phyloP scores from a whole-genome alignment of 1,284 basidiomycete species.

The Sanguinoderma infundibulare region DNA sequence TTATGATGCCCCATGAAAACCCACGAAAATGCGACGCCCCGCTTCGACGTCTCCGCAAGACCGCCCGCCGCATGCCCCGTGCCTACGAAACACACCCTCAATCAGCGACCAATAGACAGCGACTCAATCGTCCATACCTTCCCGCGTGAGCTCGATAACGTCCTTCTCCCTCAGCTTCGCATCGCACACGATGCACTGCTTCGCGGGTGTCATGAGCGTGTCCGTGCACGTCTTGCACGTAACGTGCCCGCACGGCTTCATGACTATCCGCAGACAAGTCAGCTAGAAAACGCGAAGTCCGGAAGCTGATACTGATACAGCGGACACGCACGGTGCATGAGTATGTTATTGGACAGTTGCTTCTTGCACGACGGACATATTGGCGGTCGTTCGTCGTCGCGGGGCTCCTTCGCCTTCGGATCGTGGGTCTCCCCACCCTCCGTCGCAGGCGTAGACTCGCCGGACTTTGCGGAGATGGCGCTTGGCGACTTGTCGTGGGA shows the following conservation, averaged over 20 bases:
- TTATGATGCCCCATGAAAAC: too few relatives aligned
- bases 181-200: slow-evolving; percentile 87
- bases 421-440: slow-evolving; percentile 31
- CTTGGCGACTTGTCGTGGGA: slow-evolving; percentile 49
- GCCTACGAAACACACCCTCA: slow-evolving; percentile 46
- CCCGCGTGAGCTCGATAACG: slow-evolving; percentile 77
- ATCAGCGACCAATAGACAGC: neutral
- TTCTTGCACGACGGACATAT: slow-evolving; percentile 93
- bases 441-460: slow-evolving; percentile 45
- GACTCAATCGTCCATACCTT: slow-evolving; percentile 57
- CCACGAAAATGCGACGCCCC: slow-evolving; percentile 68
- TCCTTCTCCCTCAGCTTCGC: slow-evolving; percentile 62
- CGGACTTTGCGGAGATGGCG: slow-evolving; percentile 40
- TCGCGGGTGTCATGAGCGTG: slow-evolving; percentile 73
- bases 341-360: slow-evolving; percentile 76
- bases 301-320: neutral
- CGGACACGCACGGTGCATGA: slow-evolving; percentile 65
- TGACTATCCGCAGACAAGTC: slow-evolving; percentile 49
- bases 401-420: slow-evolving; percentile 38
- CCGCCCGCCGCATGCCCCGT: slow-evolving; percentile 91
- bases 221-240: slow-evolving; percentile 88
- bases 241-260: slow-evolving; percentile 84
- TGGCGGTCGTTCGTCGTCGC: slow-evolving; percentile 54
- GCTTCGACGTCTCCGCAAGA: slow-evolving; percentile 81
- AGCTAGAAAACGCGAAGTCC: neutral